Evolutionary conservation across 2,329 filamentous ascomycete species (phyloP), one percentile per base, ranked within the genome.

Genomic region (Rhynchosporium agropyri): DNA sequence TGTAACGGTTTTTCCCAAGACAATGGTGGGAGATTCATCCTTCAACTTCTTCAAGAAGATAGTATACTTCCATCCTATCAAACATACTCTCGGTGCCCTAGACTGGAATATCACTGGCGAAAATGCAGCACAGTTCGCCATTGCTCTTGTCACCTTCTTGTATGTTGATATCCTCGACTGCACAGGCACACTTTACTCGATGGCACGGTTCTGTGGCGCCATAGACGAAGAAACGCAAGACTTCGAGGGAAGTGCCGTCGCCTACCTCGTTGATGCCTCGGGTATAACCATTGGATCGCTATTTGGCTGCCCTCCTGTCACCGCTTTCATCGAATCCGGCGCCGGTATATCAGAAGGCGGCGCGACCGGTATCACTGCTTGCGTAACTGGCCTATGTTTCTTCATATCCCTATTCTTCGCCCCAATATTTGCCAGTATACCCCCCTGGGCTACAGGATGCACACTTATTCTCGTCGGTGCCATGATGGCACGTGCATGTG

Each of bases 41-140:
- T 96, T 96, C 76, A 81, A 93, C 71, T 96, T 96, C 77, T 96
- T 96, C 84, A 92, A 90, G 76, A 84, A 92, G 74, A 90, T 96
- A 2, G 91, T 94, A 48, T 87, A 88, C 29, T 95, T 96, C 80
- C 91, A 94, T 73, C 83, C 86, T 5, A 96, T 96, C 73, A 74
- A 82, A 65, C 82, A 84, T 55, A 87, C 84, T 4, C 81, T 96
- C 13, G 83, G 81, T 40, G 91, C 88, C 1, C 89, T 92, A 73
- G 79, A 91, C 62, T 96, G 90, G 88, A 79, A 89, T 69, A 80
- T 96, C 29, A 78, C 81, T 8, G 71, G 69, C 7, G 80, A 80
- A 4, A 86, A 91, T 62, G 87, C 89, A 10, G 85, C 85, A 3
- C 88, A 95, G 72, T 96, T 96, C 72, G 90, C 89, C 33, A 81